Evolutionary conservation across 352 stramenopile genomes (phyloP), one percentile per base, ranked within the genome.

Genomic region (Globisporangium sylvaticum): DNA sequence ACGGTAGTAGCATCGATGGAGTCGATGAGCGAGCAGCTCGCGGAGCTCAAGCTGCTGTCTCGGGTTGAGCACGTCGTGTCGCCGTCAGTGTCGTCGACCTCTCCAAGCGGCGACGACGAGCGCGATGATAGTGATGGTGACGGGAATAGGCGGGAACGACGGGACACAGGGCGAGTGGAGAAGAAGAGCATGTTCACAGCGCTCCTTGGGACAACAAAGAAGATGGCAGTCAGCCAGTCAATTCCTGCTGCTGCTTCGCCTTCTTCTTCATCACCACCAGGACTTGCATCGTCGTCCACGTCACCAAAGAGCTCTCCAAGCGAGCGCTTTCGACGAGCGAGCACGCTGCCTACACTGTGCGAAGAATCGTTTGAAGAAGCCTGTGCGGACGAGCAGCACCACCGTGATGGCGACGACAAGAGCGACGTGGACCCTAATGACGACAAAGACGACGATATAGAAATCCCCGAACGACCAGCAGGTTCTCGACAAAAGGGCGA

Each of bases 1-100:
- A 44, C 10, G 8, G 54, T 12, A 44, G 27, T 15, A 15, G 7
- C 55, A 48, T 7, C 55, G 12, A 44, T 44, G 37, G 34, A 42
- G 37, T 39, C 27, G 18, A 61, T 34, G n/a, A 54, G 72, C 34
- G 74, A 84, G 29, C 76, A 84, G 22, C 68, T 86, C 60, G 72
- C 68, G 14, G 77, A 88, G 46, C 79, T 88, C 12, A 72, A 78
- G 20, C 31, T 88, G 27, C 69, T 88, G 25, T 66, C 75, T 58
- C 75, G 79, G 55, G 71, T 68, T 0, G 75, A 83, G 59, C 70
- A 79, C 22, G 58, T 54, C 5, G 37, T 39, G 58, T 46, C 58
- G 1, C 10, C 58, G 14, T 54, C 37, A 18, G 10, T 6, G 15
- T 4, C 37, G 37, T 48, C 24, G 25, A 42, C 32, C 18, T 15